A percentile compares a stretch with the other conserved stretches of the same genome.
These are phyloP conservation scores for Fusarium musae DNA, from an alignment of 2,329 filamentous ascomycete genomes.

Conservation along the genomic window DNA sequence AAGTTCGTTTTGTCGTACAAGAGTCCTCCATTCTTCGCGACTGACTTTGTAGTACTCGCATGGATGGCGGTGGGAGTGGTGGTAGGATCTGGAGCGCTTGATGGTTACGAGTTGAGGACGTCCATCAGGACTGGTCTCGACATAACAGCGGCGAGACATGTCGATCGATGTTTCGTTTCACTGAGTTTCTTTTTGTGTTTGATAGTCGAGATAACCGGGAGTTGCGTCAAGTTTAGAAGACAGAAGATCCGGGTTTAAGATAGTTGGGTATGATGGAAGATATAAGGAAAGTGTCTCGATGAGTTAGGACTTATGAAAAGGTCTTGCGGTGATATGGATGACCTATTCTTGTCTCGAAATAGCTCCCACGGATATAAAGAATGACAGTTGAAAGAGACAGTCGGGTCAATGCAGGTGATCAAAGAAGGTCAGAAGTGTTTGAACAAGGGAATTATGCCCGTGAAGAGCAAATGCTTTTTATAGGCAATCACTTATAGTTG, in stretches of 20 bases:
- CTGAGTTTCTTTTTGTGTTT: not conserved
- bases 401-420: conserved; percentile 45
- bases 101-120: conserved; percentile 52
- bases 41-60: conserved; percentile 51
- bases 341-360: conserved; percentile 39
- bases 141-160: conserved; percentile 53
- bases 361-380: conserved; percentile 29
- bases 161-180: not conserved
- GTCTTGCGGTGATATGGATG: conserved; percentile 27
- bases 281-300: conserved; percentile 20
- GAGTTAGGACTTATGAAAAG: conserved; percentile 1
- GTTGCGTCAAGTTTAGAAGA: not conserved
- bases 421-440: conserved; percentile 40
- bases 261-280: conserved; percentile 9
- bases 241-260: not conserved
- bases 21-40: conserved; percentile 51
- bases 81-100: conserved; percentile 54
- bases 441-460: conserved; percentile 18
- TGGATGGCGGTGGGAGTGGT: conserved; percentile 47
- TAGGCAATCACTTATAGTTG: conserved; percentile 3
- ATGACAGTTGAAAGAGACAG: conserved; percentile 39
- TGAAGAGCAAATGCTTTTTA: conserved; percentile 8
- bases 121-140: conserved; percentile 51
- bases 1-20: conserved; percentile 51
- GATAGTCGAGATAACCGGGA: not conserved